A percentile compares a stretch with the other conserved stretches of the same genome.
Evolutionary conservation across 2,329 filamentous ascomycete genomes (phyloP).

Genomic region (Trichoderma atroviride): DNA sequence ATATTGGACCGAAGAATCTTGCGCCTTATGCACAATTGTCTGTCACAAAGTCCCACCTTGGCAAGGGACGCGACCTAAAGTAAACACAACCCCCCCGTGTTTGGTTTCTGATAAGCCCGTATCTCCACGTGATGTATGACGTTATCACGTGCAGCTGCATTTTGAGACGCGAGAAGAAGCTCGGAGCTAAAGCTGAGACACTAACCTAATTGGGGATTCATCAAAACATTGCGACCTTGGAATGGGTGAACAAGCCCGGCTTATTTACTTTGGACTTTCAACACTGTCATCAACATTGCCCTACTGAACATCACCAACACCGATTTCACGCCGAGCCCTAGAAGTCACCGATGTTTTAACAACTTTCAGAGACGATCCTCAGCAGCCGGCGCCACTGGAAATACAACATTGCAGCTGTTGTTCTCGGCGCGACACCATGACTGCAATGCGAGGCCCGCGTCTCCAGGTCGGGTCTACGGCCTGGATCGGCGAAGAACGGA

Average conservation of each 20-base stretch:
- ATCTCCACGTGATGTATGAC: conserved; percentile 42
- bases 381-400: neutral
- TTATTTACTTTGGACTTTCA: conserved; percentile 28
- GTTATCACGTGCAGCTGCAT: conserved; percentile 27
- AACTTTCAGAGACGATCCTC: conserved; percentile 3
- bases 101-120: conserved; percentile 42
- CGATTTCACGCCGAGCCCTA: neutral
- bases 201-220: conserved; percentile 42
- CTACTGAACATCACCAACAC: neutral
- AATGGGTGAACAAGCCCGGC: conserved; percentile 28
- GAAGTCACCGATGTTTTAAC: conserved; percentile 21
- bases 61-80: conserved; percentile 41
- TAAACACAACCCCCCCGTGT: conserved; percentile 45
- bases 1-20: conserved; percentile 30
- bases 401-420: neutral
- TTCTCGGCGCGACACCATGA: conserved; percentile 36
- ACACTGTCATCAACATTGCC: conserved; percentile 26
- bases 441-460: conserved; percentile 58
- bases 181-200: conserved; percentile 21
- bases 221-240: conserved; percentile 45
- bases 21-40: conserved; percentile 27
- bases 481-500: conserved; percentile 86
- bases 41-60: conserved; percentile 16
- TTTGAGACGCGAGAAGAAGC: conserved; percentile 31
- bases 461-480: conserved; percentile 75